These are phyloP conservation scores for Sanguinoderma infundibulare DNA, from an alignment of 1,284 basidiomycete genomes.

Conservation along the genomic window DNA sequence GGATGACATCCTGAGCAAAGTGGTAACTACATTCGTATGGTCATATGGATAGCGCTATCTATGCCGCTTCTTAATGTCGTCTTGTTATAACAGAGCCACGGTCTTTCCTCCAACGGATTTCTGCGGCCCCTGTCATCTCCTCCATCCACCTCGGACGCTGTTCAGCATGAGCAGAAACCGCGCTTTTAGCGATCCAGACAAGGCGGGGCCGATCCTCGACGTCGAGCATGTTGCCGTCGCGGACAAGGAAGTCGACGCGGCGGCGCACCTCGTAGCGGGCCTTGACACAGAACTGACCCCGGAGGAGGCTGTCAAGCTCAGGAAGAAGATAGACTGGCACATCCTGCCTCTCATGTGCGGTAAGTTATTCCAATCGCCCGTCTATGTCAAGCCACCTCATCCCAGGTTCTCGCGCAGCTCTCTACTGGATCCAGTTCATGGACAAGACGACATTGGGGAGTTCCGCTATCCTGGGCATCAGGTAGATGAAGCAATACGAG, in stretches of 20 bases:
- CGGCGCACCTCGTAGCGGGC: conserved; percentile 54
- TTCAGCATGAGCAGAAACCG: conserved; percentile 21
- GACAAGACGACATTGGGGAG: conserved; percentile 76
- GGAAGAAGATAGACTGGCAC: conserved; percentile 69
- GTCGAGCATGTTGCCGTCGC: conserved; percentile 31
- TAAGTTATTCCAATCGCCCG: conserved; percentile 35
- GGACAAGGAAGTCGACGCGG: conserved; percentile 56
- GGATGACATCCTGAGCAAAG: conserved; percentile 8
- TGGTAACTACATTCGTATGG: not conserved
- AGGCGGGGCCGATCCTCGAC: conserved; percentile 18
- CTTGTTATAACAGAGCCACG: no score
- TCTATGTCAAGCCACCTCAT: not conserved
- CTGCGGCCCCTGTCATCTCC: not conserved
- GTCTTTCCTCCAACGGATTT: conserved; percentile 1
- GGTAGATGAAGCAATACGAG: conserved; percentile 36
- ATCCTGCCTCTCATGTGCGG: conserved; percentile 74
- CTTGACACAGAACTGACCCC: conserved; percentile 50
- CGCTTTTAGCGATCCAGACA: conserved; percentile 26
- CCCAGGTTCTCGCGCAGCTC: conserved; percentile 39
- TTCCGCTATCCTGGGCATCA: conserved; percentile 68
- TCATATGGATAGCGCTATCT: conserved; percentile 23
- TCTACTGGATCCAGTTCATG: conserved; percentile 75
- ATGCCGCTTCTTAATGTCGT: conserved; percentile 11
- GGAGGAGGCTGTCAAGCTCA: conserved; percentile 52
- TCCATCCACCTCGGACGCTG: not conserved